Percentiles rank a stretch among this genome's conserved stretches.
phyloP scores from a whole-genome alignment of 345 rosid genomes.

The Erodium maritimum region DNA sequence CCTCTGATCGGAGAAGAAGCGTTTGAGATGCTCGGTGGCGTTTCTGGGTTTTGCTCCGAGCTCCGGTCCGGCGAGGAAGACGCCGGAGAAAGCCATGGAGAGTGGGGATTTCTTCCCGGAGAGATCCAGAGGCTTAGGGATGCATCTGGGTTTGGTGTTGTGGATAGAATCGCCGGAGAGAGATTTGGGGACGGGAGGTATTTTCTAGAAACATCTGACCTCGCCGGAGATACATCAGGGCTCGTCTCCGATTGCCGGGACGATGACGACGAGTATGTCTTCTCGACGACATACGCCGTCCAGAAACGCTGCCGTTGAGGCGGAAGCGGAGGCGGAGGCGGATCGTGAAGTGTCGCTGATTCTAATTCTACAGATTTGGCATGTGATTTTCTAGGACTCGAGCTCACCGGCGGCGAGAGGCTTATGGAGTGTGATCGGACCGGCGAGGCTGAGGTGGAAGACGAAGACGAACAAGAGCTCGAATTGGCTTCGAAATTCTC shows the following conservation, averaged over 20 bases:
- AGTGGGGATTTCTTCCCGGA: conserved; percentile 21
- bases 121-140: conserved; percentile 13
- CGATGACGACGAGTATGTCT: too few relatives aligned
- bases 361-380: conserved; percentile 46
- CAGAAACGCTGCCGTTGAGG: too few relatives aligned
- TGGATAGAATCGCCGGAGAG: background rate
- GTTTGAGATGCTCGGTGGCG: too few relatives aligned
- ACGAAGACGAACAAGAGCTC: conserved; percentile 44
- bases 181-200: background rate
- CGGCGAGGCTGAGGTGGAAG: conserved; percentile 67
- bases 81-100: conserved; percentile 27
- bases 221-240: conserved; percentile 3
- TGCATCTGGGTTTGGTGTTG: conserved; percentile 8
- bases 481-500: conserved; percentile 28
- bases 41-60: too few relatives aligned
- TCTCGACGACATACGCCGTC: too few relatives aligned
- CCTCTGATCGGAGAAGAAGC: conserved; percentile 11
- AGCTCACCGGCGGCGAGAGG: conserved; percentile 69
- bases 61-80: conserved; percentile 12
- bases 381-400: conserved; percentile 42
- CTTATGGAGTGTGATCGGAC: conserved; percentile 70
- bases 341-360: too few relatives aligned
- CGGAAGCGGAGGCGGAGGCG: too few relatives aligned
- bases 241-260: too few relatives aligned
- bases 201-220: background rate